These are phyloP conservation scores for Globisporangium spinosum DNA, from an alignment of 352 stramenopile species.

Conservation along the genomic window DNA sequence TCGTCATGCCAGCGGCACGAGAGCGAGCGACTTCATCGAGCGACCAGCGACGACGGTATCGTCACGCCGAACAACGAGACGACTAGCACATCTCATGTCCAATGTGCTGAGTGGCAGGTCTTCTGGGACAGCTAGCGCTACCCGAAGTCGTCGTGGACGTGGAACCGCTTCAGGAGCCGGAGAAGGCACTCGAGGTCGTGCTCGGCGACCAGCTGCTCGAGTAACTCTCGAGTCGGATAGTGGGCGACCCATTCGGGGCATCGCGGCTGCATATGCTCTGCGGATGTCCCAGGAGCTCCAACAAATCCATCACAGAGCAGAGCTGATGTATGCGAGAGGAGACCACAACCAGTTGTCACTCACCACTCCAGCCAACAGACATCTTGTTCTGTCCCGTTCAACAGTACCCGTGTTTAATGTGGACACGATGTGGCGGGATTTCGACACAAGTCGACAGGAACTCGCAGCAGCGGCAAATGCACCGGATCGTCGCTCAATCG, in stretches of 20 bases:
- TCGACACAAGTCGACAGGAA: slow-evolving; percentile 45
- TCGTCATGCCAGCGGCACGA: slow-evolving; percentile 30
- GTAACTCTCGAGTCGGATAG: slow-evolving; percentile 30
- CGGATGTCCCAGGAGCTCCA: slow-evolving; percentile 78
- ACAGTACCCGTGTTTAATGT: slow-evolving; percentile 18
- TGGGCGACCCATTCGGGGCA: slow-evolving; percentile 47
- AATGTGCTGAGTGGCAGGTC: slow-evolving; percentile 42
- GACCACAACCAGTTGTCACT: slow-evolving; percentile 45
- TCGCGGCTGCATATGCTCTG: slow-evolving; percentile 63
- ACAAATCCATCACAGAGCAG: slow-evolving; percentile 59
- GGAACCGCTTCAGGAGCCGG: slow-evolving; percentile 3
- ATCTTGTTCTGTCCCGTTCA: slow-evolving; percentile 24
- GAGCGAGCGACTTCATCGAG: slow-evolving; percentile 55
- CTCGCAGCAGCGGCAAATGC: slow-evolving; percentile 20
- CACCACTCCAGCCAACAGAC: slow-evolving; percentile 17
- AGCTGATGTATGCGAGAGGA: slow-evolving; percentile 70
- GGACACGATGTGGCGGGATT: slow-evolving; percentile 65
- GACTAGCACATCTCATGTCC: slow-evolving; percentile 73
- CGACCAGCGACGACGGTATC: slow-evolving; percentile 58
- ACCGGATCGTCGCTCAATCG: slow-evolving; percentile 15
- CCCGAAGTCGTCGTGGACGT: slow-evolving; percentile 9
- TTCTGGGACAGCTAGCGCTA: not conserved
- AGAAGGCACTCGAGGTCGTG: slow-evolving; percentile 16
- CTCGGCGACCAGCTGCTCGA: slow-evolving; percentile 10
- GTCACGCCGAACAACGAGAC: slow-evolving; percentile 48